Base-by-base conservation (phyloP, 352 stramenopile genomes). In the Phytophthora meadii region DNA sequence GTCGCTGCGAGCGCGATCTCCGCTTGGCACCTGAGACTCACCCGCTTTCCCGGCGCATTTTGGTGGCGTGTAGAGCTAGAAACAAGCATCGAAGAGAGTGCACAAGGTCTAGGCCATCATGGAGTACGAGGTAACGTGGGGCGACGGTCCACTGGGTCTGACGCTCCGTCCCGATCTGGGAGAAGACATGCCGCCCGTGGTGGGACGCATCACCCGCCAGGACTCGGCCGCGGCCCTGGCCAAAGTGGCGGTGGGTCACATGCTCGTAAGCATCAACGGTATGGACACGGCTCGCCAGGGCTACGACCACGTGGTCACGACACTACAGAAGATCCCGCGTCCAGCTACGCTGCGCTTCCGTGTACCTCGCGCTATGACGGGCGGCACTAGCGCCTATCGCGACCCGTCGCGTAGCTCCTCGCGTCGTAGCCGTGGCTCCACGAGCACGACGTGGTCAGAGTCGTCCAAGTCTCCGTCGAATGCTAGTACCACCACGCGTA, bases 251-350 rank as follows among this genome's bases (percentile, higher is more conserved):
- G 84, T 94, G 44, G 88, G 88, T 17, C 86, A 96, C 75, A 93
- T 96, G 88, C 86, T 96, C 40, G 88, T 96, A 64, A 93, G 83
- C 72, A 93, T 96, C 61, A 96, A 96, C 61, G 84, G 84, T 50
- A 81, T 92, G 60, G 86, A 94, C 68, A 96, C 88, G 25, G 84
- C 88, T 17, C 86, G 87, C n/a, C 83, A 92, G 57, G 88, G 88
- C 34, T 96, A 96, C 58, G 86, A 93, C 72, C 72, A 87, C 40
- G 86, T 93, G 25, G 88, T 96, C 6, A 70, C 89, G 54, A 86
- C 87, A 66, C 74, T 96, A 44, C 88, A 96, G 65, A 94, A 84
- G 50, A 92, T 96, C 47, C 72, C 86, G 15, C 86, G 88, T 0
- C 88, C 88, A 2, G 87, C 84, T 7, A 93, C 81, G 58, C 81